Base-by-base conservation (phyloP, 352 stramenopile genomes). In the Aphanomyces stellatus region DNA sequence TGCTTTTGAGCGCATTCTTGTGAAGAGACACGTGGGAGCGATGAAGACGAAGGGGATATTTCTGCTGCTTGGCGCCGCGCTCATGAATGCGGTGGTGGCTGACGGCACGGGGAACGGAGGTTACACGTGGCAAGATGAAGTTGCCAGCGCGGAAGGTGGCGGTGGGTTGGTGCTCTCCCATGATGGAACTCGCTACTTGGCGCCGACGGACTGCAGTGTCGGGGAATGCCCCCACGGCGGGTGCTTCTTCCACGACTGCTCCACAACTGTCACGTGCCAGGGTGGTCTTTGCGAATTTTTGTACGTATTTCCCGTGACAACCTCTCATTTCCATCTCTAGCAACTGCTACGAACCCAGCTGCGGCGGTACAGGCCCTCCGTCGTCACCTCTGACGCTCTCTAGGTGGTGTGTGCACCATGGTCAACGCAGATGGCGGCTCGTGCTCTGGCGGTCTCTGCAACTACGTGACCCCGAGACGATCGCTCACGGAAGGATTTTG, bases 271-370 rank as follows among this genome's bases (percentile, higher is more conserved):
- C 25, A 72, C 75, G 22, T 88, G 80, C 68, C 71, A 49, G 1
- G 80, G 80, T 4, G 80, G 80, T 17, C 72, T 83, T 51, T 88
- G 80, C 68, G 76, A 79, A 53, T 88, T 86, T 67, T 70, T 71
- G 76, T 88, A 62, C n/a, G 74, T 27, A 48, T n/a, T 51, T 69
- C 69, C 51, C 17, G 41, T 61, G 11, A 30, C 69, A 72, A 61
- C 51, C 71, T 35, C 34, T n/a, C 10, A 13, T n/a, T 51, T 34
- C 11, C 17, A n/a, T n/a, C 33, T 40, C 8, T 57, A 86, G 80
- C 27, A 74, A 78, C 28, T 88, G 80, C 68, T 77, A 78, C 65
- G 63, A 73, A 34, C 78, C 78, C 10, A 46, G 62, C 15, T 88
- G 80, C 33, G 73, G 78, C 41, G 80, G 80, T 57, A 27, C 31